Evolutionary conservation across 306 rosid genomes (phyloP), one percentile per base, ranked within the genome.

Genomic region (Fragaria iinumae): DNA sequence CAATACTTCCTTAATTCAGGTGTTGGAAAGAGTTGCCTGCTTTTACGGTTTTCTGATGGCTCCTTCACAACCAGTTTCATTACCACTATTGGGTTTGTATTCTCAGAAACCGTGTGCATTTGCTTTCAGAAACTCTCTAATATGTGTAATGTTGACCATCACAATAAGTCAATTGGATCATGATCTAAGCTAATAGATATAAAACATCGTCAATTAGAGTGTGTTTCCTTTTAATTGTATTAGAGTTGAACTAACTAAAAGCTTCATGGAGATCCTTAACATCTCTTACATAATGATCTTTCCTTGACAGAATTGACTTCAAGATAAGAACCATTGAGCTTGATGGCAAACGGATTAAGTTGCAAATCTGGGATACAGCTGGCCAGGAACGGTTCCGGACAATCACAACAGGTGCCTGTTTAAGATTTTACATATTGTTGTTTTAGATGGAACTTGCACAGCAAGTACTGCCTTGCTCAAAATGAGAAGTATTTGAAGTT

Each of bases 281-380:
- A 27, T 77, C 45, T 79, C 63, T 73, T 72, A 21, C 48, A 64
- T 80, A 44, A 17, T 62, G 32, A 25, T 76, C 11, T 65, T 84
- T 57, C 47, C 36, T 71, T 71, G 75, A 75, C 89, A 91, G 97
- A 45, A 91, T 91, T 73, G 97, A 91, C 83, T 91, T 91, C 84
- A 91, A 91, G 91, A 91, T 90, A 90, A 87, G 95, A 85, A 90
- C 95, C 84, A 90, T 91, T 78, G 97, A 91, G 76, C 91, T 90
- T 47, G 97, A 91, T 69, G 90, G 89, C 65, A 91, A 88, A 81
- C 87, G 95, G 47, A 84, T 91, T 72, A 91, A 91, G 84, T 76
- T 91, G 80, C 97, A 91, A 83, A 91, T 91, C 73, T 91, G 95
- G 97, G 97, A 91, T 71, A 91, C 97, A 23, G 97, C 97, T 80